phyloP scores from a whole-genome alignment of 2,329 filamentous ascomycete species.

The Epichloe amarillans region DNA sequence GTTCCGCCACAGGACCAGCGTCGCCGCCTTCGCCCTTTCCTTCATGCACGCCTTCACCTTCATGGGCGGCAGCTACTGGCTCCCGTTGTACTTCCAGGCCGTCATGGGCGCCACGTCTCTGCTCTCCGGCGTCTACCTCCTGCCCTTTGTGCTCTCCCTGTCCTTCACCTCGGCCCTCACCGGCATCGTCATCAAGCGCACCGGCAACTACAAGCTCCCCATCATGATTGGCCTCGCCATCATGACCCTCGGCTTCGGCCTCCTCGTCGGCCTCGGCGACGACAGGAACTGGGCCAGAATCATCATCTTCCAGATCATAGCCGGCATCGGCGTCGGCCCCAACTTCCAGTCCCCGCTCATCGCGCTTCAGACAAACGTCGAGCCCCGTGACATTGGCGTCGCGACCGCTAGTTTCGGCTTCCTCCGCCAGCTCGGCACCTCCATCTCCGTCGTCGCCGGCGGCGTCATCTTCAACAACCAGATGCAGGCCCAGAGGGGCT shows the following conservation, averaged over 20 bases:
- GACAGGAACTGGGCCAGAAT: conserved; percentile 41
- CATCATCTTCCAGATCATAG: conserved; percentile 48
- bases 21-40: conserved; percentile 50
- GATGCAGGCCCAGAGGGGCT: conserved; percentile 43
- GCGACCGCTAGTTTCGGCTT: conserved; percentile 56
- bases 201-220: conserved; percentile 48
- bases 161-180: conserved; percentile 47
- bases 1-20: conserved; percentile 52
- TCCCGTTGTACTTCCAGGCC: conserved; percentile 76
- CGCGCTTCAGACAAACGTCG: conserved; percentile 50
- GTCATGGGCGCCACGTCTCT: conserved; percentile 56
- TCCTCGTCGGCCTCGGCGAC: conserved; percentile 48
- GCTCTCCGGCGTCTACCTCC: conserved; percentile 58
- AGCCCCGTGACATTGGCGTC: conserved; percentile 51
- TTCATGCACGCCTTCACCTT: conserved; percentile 68
- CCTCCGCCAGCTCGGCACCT: conserved; percentile 54
- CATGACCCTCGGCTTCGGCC: conserved; percentile 51
- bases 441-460: conserved; percentile 57
- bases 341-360: conserved; percentile 59
- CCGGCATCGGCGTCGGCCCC: conserved; percentile 51
- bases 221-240: conserved; percentile 47
- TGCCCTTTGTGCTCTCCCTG: conserved; percentile 56
- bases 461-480: conserved; percentile 70
- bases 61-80: conserved; percentile 65
- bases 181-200: conserved; percentile 46